These are phyloP conservation scores for Colletotrichum liriopes DNA, from an alignment of 2,329 filamentous ascomycete species.

Conservation along the genomic window DNA sequence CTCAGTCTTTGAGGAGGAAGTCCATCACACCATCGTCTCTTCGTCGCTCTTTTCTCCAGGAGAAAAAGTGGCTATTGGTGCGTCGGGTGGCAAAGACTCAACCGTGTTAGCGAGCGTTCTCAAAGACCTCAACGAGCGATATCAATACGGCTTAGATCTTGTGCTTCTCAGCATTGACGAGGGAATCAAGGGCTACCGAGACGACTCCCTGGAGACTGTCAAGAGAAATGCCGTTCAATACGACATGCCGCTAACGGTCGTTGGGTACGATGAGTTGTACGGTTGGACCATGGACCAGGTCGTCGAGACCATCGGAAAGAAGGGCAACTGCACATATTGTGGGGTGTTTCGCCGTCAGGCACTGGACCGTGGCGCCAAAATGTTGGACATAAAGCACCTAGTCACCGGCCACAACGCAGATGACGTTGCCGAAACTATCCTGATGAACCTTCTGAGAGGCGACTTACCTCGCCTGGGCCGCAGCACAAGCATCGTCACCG, in stretches of 20 bases:
- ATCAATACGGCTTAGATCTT: conserved; percentile 88
- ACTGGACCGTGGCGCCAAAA: conserved; percentile 90
- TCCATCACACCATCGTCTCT: conserved; percentile 91
- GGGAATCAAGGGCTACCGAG: conserved; percentile 96
- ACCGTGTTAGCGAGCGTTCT: conserved; percentile 95
- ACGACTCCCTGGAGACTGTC: conserved; percentile 96
- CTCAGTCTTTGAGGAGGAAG: conserved; percentile 88
- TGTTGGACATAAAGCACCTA: conserved; percentile 90
- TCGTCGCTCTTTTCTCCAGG: conserved; percentile 86
- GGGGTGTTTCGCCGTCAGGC: conserved; percentile 96
- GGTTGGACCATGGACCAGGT: conserved; percentile 99
- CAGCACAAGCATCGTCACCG: conserved; percentile 91
- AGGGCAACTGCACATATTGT: conserved; percentile 99
- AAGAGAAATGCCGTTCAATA: conserved; percentile 95
- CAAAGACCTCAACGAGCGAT: conserved; percentile 92
- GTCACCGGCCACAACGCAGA: conserved; percentile 98
- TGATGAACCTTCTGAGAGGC: conserved; percentile 96
- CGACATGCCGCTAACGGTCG: conserved; percentile 90
- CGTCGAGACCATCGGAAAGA: conserved; percentile 95
- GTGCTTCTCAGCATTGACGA: conserved; percentile 94
- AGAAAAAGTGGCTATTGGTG: conserved; percentile 93
- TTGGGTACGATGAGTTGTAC: conserved; percentile 94
- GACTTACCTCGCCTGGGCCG: conserved; percentile 90
- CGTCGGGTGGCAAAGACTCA: conserved; percentile 97
- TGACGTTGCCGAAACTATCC: conserved; percentile 95